A percentile compares a stretch with the other conserved stretches of the same genome.
phyloP scores from a whole-genome alignment of 139 green algal genomes.

The Diplosphaera chodatii region DNA sequence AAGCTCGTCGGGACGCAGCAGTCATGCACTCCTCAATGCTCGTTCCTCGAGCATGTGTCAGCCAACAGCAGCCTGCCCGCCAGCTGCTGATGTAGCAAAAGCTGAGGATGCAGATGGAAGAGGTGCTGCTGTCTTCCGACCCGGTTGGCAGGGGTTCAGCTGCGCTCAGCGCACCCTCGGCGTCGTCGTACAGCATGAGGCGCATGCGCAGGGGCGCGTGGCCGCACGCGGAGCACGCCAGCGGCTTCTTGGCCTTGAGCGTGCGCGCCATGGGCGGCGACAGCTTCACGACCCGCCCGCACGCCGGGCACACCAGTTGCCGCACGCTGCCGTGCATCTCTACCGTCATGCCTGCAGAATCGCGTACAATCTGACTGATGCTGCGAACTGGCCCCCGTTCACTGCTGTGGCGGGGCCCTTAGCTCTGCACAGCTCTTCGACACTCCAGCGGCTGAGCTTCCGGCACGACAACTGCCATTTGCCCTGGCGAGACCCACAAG shows the following conservation, averaged over 20 bases:
- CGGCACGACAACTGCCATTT: too few relatives aligned
- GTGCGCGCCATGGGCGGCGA: constrained; percentile 22
- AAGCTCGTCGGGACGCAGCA: too few relatives aligned
- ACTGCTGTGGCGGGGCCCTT: too few relatives aligned
- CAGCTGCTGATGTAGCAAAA: too few relatives aligned
- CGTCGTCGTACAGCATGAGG: constrained; percentile 91
- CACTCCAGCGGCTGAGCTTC: neutral
- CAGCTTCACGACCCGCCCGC: constrained; percentile 34
- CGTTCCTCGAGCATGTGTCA: too few relatives aligned
- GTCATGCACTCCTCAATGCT: too few relatives aligned
- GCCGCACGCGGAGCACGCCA: constrained; percentile 38
- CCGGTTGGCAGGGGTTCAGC: too few relatives aligned
- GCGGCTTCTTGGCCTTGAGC: constrained; percentile 27
- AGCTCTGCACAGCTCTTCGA: neutral
- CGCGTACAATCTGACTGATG: neutral
- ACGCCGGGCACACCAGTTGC: constrained; percentile 36
- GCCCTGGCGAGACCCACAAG: neutral
- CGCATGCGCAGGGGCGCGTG: constrained; percentile 27
- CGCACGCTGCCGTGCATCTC: constrained; percentile 80
- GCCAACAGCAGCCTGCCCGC: too few relatives aligned
- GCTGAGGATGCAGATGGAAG: too few relatives aligned
- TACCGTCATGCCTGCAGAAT: constrained; percentile 48
- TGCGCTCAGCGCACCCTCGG: constrained; percentile 58
- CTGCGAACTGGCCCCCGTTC: too few relatives aligned
- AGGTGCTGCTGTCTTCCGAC: too few relatives aligned